Base-by-base conservation (phyloP, 257 asterid genomes). In the Solanum chilense region DNA sequence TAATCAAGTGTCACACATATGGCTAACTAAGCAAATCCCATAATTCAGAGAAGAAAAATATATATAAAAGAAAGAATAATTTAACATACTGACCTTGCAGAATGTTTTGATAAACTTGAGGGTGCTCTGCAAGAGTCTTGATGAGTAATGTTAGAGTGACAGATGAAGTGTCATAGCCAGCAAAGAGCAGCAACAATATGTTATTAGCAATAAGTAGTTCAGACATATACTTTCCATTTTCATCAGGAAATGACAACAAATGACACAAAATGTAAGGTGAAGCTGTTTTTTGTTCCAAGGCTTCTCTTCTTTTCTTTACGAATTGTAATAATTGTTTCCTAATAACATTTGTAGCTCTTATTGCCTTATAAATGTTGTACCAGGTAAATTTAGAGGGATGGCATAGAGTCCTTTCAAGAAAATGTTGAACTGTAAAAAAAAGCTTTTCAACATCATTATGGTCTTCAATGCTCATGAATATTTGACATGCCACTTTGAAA, bases 161-260 rank as follows among this genome's bases (percentile, higher is more conserved):
- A 16, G 94, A 95, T 2, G 98, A 92, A 47, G 98, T 95, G 92
- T 95, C 98, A 56, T 94, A 96, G 29, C 98, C 96, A 14, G 98
- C 98, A 80, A 95, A 94, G 85, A 95, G 94, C 15, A 95, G 90
- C 92, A 93, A 56, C 10, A 96, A 84, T 21, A 94, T 89, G 90
- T 95, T 95, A 92, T 96, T 94, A 18, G 90, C 85, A n/a, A 96
- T 93, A 41, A 92, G 89, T 2, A 93, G 33, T 87, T 96, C 98
- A 0, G 95, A 37, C 98, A 96, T 95, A 58, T 91, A 92, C 87
- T 85, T 87, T 3, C 97, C 98, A 31, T 89, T 91, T 77, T 96
- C 98, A 47, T 95, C 95, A 0, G 92, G 93, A 6, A 84, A 37
- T 5, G 85, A 88, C 2, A 96, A 94, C 64, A 96, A 88, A 90